Percentiles rank a stretch among this genome's conserved stretches.
Evolutionary conservation across 108 stramenopile species (phyloP).

Genomic region (Nitzschia palea): DNA sequence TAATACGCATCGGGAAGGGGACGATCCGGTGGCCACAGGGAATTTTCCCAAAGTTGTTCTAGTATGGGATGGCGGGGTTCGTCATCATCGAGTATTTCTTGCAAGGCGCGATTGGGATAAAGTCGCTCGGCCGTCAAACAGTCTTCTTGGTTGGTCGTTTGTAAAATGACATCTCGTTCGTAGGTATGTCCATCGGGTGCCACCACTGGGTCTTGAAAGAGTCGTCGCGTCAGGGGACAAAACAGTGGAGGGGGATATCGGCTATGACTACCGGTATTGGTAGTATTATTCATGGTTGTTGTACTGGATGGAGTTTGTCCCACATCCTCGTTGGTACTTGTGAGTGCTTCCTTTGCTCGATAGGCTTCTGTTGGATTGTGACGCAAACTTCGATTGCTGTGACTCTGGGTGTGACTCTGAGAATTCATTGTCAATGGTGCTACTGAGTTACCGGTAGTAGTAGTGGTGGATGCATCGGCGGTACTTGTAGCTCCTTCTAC

Average conservation of each 20-base stretch:
- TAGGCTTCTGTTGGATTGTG: too few species aligned
- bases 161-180: constrained; percentile 30
- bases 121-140: neutral
- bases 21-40: neutral
- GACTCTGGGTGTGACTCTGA: too few species aligned
- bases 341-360: too few species aligned
- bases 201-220: constrained; percentile 52
- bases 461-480: too few species aligned
- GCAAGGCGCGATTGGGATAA: constrained; percentile 23
- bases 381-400: too few species aligned
- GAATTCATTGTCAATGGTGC: too few species aligned
- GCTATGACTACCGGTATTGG: too few species aligned
- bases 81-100: constrained; percentile 13
- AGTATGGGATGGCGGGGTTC: neutral
- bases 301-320: neutral
- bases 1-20: constrained; percentile 19
- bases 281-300: neutral
- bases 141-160: neutral
- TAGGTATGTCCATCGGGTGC: constrained; percentile 52
- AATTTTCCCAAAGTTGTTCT: neutral
- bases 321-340: too few species aligned
- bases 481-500: too few species aligned
- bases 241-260: constrained; percentile 5
- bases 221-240: constrained; percentile 50
- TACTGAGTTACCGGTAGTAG: too few species aligned